Conservation (phyloP, 768 basidiomycete genomes). For the Russula sp. region DNA sequence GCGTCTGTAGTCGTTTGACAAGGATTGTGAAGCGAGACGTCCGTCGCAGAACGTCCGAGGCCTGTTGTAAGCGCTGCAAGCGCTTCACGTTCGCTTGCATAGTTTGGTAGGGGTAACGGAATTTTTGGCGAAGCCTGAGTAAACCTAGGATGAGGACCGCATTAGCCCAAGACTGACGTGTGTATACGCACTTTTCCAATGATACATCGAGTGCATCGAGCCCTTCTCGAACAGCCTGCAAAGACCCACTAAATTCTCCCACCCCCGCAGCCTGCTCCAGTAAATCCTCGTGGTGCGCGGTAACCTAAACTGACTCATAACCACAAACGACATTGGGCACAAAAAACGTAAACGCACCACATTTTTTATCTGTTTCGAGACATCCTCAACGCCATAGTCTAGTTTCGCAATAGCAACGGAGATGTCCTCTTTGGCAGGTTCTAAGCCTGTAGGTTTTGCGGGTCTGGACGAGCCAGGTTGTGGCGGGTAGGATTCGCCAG, state of each 20-base stretch:
- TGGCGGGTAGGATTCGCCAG: slow-evolving; percentile 72
- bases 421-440: slow-evolving; percentile 79
- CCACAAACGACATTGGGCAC: not conserved
- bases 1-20: slow-evolving; percentile 74
- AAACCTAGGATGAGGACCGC: slow-evolving; percentile 4
- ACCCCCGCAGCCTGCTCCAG: slow-evolving; percentile 79
- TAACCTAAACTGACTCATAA: slow-evolving; percentile 51
- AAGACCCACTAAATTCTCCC: slow-evolving; percentile 63
- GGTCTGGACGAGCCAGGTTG: slow-evolving; percentile 36
- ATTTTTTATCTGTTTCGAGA: slow-evolving; percentile 83
- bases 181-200: slow-evolving; percentile 62
- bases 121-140: slow-evolving; percentile 74
- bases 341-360: slow-evolving; percentile 54
- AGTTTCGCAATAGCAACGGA: slow-evolving; percentile 86
- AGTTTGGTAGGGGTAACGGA: slow-evolving; percentile 77
- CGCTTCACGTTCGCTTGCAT: slow-evolving; percentile 68
- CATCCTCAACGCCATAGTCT: slow-evolving; percentile 85
- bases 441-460: slow-evolving; percentile 42
- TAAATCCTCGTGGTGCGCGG: slow-evolving; percentile 76
- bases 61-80: slow-evolving; percentile 76
- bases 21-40: slow-evolving; percentile 83
- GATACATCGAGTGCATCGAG: slow-evolving; percentile 72
- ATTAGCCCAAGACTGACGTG: not conserved
- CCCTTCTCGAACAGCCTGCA: slow-evolving; percentile 64
- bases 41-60: slow-evolving; percentile 79